Conservation (phyloP, 2,329 filamentous ascomycete genomes). For the Diaporthe helianthi region DNA sequence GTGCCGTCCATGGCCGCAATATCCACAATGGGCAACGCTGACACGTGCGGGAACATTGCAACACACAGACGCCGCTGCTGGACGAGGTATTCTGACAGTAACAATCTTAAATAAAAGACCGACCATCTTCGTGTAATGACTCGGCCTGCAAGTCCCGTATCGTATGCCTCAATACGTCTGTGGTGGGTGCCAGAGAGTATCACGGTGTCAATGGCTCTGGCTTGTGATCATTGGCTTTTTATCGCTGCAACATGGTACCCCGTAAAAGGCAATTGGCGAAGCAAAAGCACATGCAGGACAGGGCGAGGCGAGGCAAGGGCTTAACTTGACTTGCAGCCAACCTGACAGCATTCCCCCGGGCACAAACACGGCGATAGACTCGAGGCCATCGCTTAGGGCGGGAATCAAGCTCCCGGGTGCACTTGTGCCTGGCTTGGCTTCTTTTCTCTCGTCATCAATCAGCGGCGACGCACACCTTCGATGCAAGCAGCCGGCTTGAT, state of each 20-base stretch:
- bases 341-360: neutral
- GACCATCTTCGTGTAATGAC: neutral
- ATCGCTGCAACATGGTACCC: neutral
- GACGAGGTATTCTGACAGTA: neutral
- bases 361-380: conserved; percentile 2
- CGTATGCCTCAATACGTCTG: neutral
- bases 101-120: conserved; percentile 21
- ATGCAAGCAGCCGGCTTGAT: neutral
- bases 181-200: neutral
- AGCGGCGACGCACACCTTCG: neutral
- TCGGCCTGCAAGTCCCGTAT: neutral
- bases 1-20: neutral
- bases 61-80: neutral
- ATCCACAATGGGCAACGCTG: neutral
- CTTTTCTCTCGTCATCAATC: neutral
- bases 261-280: conserved; percentile 5
- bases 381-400: neutral
- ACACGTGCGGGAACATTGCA: conserved; percentile 14
- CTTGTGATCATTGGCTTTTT: neutral
- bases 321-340: neutral
- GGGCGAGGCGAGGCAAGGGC: neutral
- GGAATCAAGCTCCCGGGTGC: conserved; percentile 5
- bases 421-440: neutral
- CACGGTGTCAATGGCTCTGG: neutral
- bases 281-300: neutral